A percentile compares a stretch with the other conserved stretches of the same genome.
Evolutionary conservation across 306 rosid genomes (phyloP).

Genomic region (Cucumis cinereus): DNA sequence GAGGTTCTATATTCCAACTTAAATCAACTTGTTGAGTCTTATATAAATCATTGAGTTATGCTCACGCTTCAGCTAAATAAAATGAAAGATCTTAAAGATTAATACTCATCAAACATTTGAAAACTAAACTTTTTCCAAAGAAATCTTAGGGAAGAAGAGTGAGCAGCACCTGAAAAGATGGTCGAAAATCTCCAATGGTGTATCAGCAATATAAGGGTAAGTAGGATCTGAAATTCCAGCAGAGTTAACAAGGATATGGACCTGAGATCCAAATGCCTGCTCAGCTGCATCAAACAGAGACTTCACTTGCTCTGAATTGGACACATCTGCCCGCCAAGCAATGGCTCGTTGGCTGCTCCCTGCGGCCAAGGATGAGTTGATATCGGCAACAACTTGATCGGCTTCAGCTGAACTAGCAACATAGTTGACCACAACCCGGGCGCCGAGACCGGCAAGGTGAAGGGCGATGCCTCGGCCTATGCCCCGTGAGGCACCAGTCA

Average conservation of each 20-base stretch:
- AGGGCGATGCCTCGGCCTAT: constrained; percentile 39
- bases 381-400: constrained; percentile 23
- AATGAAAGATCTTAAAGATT: background rate
- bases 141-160: background rate
- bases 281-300: constrained; percentile 26
- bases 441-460: constrained; percentile 38
- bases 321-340: constrained; percentile 21
- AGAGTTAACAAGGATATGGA: constrained; percentile 25
- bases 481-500: constrained; percentile 30
- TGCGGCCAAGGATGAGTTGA: constrained; percentile 13
- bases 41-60: background rate
- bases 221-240: constrained; percentile 35
- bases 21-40: background rate
- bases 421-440: constrained; percentile 24
- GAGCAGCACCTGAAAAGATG: constrained; percentile 12
- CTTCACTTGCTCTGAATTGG: constrained; percentile 31
- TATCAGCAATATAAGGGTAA: constrained; percentile 21
- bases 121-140: background rate
- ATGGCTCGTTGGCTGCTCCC: constrained; percentile 12
- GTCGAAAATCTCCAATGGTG: constrained; percentile 25
- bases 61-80: background rate
- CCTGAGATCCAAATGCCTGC: constrained; percentile 13
- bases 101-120: background rate
- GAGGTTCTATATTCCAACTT: background rate
- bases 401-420: constrained; percentile 22